phyloP scores from a whole-genome alignment of 805 yeast genomes.

The Ogataea allantospora region DNA sequence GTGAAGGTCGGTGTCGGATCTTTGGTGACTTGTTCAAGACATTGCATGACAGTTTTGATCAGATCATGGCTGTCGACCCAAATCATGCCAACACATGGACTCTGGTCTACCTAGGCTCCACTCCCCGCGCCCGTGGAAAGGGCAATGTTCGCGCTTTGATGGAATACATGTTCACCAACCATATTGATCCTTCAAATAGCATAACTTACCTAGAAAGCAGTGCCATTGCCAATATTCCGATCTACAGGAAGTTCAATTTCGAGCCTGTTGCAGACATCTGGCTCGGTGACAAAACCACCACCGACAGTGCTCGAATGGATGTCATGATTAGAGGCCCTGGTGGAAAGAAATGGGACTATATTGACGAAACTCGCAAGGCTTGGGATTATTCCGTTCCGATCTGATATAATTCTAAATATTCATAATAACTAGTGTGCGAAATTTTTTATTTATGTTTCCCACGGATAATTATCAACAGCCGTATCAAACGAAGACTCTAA shows the following conservation, averaged over 20 bases:
- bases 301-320: conserved; percentile 38
- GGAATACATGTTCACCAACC: conserved; percentile 45
- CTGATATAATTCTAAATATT: conserved; percentile 13
- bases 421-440: conserved; percentile 7
- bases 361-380: conserved; percentile 27
- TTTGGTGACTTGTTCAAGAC: conserved; percentile 51
- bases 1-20: conserved; percentile 47
- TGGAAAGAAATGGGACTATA: conserved; percentile 31
- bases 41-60: conserved; percentile 45
- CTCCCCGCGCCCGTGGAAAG: conserved; percentile 50
- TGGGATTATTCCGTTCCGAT: conserved; percentile 29
- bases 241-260: conserved; percentile 52
- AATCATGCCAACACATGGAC: conserved; percentile 31
- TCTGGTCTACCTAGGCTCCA: conserved; percentile 35
- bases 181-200: conserved; percentile 41
- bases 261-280: conserved; percentile 47
- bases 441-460: conserved; percentile 9
- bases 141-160: conserved; percentile 53
- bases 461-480: conserved; percentile 5
- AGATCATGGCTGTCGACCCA: conserved; percentile 43
- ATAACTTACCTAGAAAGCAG: conserved; percentile 53
- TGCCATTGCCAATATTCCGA: conserved; percentile 45
- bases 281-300: conserved; percentile 34
- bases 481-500: conserved; percentile 12
- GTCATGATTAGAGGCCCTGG: conserved; percentile 38